These are phyloP conservation scores for Fusarium coffeatum DNA, from an alignment of 2,329 filamentous ascomycete species.

Conservation along the genomic window DNA sequence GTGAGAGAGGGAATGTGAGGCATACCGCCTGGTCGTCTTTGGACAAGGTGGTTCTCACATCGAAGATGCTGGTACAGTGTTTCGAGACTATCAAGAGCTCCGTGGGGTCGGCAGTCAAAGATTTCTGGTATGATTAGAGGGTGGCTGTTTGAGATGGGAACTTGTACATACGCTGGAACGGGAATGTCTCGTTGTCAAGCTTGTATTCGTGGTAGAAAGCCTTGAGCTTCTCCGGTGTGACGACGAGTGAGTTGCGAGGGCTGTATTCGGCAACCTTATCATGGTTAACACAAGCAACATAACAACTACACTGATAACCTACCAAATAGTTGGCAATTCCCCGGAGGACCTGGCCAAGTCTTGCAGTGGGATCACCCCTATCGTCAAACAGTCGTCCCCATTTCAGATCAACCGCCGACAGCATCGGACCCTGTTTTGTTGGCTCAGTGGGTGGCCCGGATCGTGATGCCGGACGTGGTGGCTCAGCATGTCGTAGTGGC, in stretches of 20 bases:
- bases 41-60: conserved; percentile 75
- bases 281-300: background rate
- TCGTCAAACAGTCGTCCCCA: conserved; percentile 82
- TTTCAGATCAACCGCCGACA: conserved; percentile 70
- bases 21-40: conserved; percentile 60
- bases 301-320: conserved; percentile 44
- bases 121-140: conserved; percentile 55
- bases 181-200: conserved; percentile 73
- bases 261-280: conserved; percentile 49
- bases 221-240: conserved; percentile 80
- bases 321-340: conserved; percentile 81
- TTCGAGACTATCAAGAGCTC: conserved; percentile 46
- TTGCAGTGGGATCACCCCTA: conserved; percentile 72
- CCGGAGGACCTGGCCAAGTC: conserved; percentile 76
- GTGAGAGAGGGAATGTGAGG: conserved; percentile 74
- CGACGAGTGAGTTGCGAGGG: conserved; percentile 64
- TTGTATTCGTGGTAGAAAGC: conserved; percentile 77
- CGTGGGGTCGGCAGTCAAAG: conserved; percentile 58
- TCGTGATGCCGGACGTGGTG: conserved; percentile 7
- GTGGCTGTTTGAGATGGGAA: too few relatives aligned
- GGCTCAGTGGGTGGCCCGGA: conserved; percentile 16
- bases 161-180: conserved; percentile 69
- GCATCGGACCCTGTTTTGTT: background rate
- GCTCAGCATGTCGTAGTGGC: background rate
- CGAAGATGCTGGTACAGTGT: conserved; percentile 66